phyloP scores from a whole-genome alignment of 1,139 yeast genomes.

The Candida tropicalis region DNA sequence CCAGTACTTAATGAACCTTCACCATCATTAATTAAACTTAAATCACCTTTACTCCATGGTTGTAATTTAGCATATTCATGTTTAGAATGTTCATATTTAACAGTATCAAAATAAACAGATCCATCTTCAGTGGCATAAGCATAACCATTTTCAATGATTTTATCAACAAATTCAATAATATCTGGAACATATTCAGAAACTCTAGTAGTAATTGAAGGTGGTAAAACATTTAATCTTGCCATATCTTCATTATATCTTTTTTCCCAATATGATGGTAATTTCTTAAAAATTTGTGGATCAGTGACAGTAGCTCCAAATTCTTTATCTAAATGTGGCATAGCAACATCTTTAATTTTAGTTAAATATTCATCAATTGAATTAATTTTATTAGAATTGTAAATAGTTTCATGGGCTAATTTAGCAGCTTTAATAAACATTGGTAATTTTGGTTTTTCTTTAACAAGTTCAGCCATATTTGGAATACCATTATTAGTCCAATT shows the following conservation, averaged over 20 bases:
- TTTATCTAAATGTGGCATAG: slow-evolving; percentile 72
- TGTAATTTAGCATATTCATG: slow-evolving; percentile 95
- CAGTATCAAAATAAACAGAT: slow-evolving; percentile 93
- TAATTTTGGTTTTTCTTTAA: slow-evolving; percentile 70
- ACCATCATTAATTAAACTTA: slow-evolving; percentile 87
- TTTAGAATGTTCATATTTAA: slow-evolving; percentile 69
- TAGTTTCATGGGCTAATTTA: slow-evolving; percentile 49
- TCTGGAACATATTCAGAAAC: slow-evolving; percentile 98
- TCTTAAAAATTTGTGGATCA: slow-evolving; percentile 81
- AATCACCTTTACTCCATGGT: slow-evolving; percentile 95
- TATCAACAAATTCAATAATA: slow-evolving; percentile 75
- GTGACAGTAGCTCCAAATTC: slow-evolving; percentile 74
- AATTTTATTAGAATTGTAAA: slow-evolving; percentile 27
- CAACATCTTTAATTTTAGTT: slow-evolving; percentile 62
- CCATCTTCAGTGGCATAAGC: slow-evolving; percentile 86
- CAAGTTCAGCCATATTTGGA: slow-evolving; percentile 50
- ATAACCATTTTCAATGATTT: slow-evolving; percentile 75
- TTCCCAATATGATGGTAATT: slow-evolving; percentile 91
- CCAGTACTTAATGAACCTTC: slow-evolving; percentile 83
- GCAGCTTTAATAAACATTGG: slow-evolving; percentile 83
- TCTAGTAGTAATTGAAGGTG: slow-evolving; percentile 85
- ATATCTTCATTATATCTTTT: slow-evolving; percentile 80
- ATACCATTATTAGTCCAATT: slow-evolving; percentile 50
- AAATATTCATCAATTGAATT: slow-evolving; percentile 44
- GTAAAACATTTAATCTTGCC: slow-evolving; percentile 79